Evolutionary conservation across 2,329 filamentous ascomycete genomes (phyloP).

Genomic region (Ceratocystis diversiconidia): DNA sequence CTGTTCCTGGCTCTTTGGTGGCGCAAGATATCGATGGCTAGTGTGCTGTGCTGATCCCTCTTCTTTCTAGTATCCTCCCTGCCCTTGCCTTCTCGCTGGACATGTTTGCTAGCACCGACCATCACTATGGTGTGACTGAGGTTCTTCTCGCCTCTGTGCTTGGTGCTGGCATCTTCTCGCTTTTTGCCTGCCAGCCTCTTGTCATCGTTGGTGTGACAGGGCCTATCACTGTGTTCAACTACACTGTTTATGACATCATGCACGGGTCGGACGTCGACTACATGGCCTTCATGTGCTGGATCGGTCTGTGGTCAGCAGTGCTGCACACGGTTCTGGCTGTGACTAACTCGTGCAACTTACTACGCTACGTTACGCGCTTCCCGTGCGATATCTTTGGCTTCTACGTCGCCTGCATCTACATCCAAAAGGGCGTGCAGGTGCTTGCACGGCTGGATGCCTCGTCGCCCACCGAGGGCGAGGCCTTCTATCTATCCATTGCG

Average conservation of each 20-base stretch:
- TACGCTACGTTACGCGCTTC: slow-evolving; percentile 83
- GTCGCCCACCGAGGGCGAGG: slow-evolving; percentile 24
- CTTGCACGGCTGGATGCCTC: slow-evolving; percentile 48
- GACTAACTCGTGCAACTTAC: slow-evolving; percentile 73
- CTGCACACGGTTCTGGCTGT: slow-evolving; percentile 75
- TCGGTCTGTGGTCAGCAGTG: slow-evolving; percentile 73
- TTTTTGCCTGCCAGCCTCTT: slow-evolving; percentile 69
- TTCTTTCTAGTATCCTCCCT: slow-evolving; percentile 54
- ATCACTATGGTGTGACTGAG: slow-evolving; percentile 81
- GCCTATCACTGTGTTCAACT: slow-evolving; percentile 91
- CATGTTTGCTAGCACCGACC: slow-evolving; percentile 80
- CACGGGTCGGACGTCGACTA: slow-evolving; percentile 63
- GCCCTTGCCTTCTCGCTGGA: slow-evolving; percentile 81
- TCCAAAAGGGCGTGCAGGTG: slow-evolving; percentile 83
- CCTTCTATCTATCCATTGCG: slow-evolving; percentile 67
- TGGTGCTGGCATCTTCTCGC: slow-evolving; percentile 64
- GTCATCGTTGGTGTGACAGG: slow-evolving; percentile 83
- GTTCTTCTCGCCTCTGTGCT: slow-evolving; percentile 76
- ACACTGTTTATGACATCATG: slow-evolving; percentile 86
- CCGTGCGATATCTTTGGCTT: slow-evolving; percentile 91
- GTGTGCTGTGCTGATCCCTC: not conserved
- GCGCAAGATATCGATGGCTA: not conserved
- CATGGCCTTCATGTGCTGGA: slow-evolving; percentile 83
- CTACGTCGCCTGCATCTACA: slow-evolving; percentile 82
- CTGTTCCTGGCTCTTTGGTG: not conserved